Conservation (phyloP, 139 green algal species). For the Picocystis salinarum region DNA sequence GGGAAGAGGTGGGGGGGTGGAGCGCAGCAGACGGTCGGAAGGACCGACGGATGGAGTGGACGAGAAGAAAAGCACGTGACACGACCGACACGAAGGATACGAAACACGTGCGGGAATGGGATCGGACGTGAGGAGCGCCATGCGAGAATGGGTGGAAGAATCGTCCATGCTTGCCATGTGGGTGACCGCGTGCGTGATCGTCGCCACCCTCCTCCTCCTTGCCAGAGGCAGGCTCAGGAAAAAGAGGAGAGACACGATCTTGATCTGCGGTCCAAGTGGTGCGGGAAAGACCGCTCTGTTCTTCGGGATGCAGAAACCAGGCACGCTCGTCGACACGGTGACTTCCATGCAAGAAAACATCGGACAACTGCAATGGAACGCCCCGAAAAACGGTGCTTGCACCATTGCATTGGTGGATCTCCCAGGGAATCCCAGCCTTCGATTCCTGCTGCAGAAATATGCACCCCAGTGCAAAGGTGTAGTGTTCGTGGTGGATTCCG, state of each 20-base stretch:
- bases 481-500: constrained; percentile 65
- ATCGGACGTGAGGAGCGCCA: too few relatives aligned
- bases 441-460: constrained; percentile 29
- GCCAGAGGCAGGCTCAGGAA: too few relatives aligned
- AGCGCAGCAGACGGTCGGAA: too few relatives aligned
- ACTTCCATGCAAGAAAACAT: constrained; percentile 48
- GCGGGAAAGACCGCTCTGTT: constrained; percentile 64
- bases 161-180: too few relatives aligned
- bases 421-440: constrained; percentile 56
- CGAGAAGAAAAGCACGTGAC: too few relatives aligned
- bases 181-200: too few relatives aligned
- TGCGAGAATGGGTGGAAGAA: too few relatives aligned
- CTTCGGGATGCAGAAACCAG: constrained; percentile 33
- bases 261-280: constrained; percentile 42
- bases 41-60: too few relatives aligned
- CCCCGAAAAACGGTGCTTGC: neutral
- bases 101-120: too few relatives aligned
- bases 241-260: constrained; percentile 19
- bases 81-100: too few relatives aligned
- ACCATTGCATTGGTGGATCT: constrained; percentile 51
- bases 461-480: constrained; percentile 33
- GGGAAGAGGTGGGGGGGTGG: too few relatives aligned
- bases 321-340: constrained; percentile 33
- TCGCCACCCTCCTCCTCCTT: too few relatives aligned
- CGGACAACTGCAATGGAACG: neutral